Conservation (phyloP, 2,329 filamentous ascomycete genomes). For the Zasmidium angulare region DNA sequence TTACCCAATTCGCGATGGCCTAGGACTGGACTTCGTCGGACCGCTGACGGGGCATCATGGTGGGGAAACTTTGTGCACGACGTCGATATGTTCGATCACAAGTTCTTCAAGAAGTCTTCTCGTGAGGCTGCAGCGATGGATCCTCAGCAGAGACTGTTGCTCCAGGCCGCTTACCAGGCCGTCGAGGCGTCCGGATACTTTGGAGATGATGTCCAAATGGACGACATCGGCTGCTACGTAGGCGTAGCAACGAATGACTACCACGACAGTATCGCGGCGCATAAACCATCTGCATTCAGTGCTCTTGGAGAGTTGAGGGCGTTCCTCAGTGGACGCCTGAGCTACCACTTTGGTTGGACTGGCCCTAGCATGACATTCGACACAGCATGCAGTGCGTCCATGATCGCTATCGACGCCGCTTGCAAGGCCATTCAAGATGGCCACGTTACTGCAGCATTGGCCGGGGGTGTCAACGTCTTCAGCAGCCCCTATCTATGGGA, state of each 20-base stretch:
- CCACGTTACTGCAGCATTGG: conserved; percentile 33
- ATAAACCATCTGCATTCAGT: conserved; percentile 40
- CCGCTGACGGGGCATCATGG: background rate
- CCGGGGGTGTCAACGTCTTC: conserved; percentile 38
- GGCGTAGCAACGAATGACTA: conserved; percentile 42
- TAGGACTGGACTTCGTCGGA: background rate
- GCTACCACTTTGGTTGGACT: conserved; percentile 3
- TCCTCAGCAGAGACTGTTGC: conserved; percentile 33
- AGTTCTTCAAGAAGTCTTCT: conserved; percentile 34
- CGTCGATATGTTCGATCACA: conserved; percentile 31
- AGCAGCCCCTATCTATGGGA: conserved; percentile 32
- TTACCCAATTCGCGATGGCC: conserved; percentile 1
- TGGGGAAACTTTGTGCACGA: conserved; percentile 21
- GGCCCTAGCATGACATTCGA: background rate
- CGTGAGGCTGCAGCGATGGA: conserved; percentile 32
- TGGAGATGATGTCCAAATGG: conserved; percentile 34
- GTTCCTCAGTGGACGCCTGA: conserved; percentile 22
- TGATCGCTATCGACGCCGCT: conserved; percentile 28
- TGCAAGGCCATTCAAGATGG: conserved; percentile 29
- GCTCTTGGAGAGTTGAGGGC: conserved; percentile 35
- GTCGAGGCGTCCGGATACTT: conserved; percentile 36
- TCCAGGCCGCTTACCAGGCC: conserved; percentile 35
- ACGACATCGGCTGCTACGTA: conserved; percentile 43
- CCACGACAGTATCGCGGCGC: conserved; percentile 41
- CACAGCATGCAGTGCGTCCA: conserved; percentile 3